Evolutionary conservation across 2,329 filamentous ascomycete genomes (phyloP).

Genomic region (Davidsoniella eucalypti): DNA sequence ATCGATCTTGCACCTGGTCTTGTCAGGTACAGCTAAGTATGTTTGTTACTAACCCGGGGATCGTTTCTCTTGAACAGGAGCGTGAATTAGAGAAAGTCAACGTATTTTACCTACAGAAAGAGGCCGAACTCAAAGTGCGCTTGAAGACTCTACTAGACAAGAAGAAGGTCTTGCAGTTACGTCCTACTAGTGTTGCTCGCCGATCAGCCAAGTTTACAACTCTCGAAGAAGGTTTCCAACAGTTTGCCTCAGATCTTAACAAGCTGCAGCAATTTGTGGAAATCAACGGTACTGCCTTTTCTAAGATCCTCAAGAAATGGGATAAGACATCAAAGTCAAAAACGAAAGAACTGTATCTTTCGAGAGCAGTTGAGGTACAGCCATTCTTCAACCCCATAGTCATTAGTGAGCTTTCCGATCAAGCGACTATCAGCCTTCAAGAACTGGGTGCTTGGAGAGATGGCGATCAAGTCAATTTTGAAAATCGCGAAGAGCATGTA

Average conservation of each 20-base stretch:
- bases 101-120: slow-evolving; percentile 92
- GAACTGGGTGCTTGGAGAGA: slow-evolving; percentile 95
- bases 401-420: slow-evolving; percentile 89
- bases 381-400: slow-evolving; percentile 96
- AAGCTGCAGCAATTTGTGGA: slow-evolving; percentile 98
- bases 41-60: slow-evolving; percentile 11
- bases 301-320: slow-evolving; percentile 99
- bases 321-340: slow-evolving; percentile 99
- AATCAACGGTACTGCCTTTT: slow-evolving; percentile 93
- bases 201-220: slow-evolving; percentile 87
- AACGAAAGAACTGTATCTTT: slow-evolving; percentile 93
- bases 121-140: slow-evolving; percentile 92
- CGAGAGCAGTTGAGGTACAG: slow-evolving; percentile 89
- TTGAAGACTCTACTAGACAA: slow-evolving; percentile 87
- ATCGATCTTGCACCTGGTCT: background rate
- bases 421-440: slow-evolving; percentile 88
- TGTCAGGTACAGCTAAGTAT: background rate
- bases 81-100: slow-evolving; percentile 98
- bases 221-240: slow-evolving; percentile 88
- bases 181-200: slow-evolving; percentile 57
- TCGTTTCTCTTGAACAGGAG: slow-evolving; percentile 49
- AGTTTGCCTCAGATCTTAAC: slow-evolving; percentile 91
- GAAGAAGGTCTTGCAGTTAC: slow-evolving; percentile 76
- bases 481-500: slow-evolving; percentile 41
- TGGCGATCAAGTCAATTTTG: slow-evolving; percentile 80